phyloP scores from a whole-genome alignment of 2,329 filamentous ascomycete species.

The Fusarium irregulare region DNA sequence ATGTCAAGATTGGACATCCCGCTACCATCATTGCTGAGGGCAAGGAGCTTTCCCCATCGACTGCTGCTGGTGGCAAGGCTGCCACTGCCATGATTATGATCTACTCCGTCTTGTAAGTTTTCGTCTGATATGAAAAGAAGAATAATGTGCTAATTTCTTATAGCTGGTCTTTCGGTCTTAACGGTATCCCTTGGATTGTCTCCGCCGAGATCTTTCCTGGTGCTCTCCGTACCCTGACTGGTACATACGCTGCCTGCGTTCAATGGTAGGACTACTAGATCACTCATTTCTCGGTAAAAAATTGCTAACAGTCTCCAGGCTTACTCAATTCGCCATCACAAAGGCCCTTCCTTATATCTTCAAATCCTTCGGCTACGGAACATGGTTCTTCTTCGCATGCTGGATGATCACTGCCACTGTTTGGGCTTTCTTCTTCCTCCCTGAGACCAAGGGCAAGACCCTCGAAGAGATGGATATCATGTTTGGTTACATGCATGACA shows the following conservation, averaged over 20 bases:
- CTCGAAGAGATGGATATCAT: conserved; percentile 63
- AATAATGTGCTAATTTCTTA: not conserved
- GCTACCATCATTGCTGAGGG: conserved; percentile 58
- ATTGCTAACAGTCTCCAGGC: conserved; percentile 15
- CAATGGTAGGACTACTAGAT: conserved; percentile 49
- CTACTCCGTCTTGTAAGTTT: conserved; percentile 63
- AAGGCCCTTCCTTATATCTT: conserved; percentile 60
- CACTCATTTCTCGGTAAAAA: no score
- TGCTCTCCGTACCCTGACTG: conserved; percentile 56
- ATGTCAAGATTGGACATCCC: conserved; percentile 64
- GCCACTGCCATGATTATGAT: conserved; percentile 67
- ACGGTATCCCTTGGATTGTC: conserved; percentile 60
- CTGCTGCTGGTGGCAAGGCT: conserved; percentile 60
- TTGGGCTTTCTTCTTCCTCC: conserved; percentile 64
- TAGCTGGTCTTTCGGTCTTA: conserved; percentile 58
- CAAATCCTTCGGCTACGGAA: conserved; percentile 59
- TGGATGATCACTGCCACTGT: conserved; percentile 61
- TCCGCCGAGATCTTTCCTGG: conserved; percentile 59
- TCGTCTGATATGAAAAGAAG: no score
- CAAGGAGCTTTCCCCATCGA: conserved; percentile 55
- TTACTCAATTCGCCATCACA: conserved; percentile 57
- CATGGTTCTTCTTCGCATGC: conserved; percentile 68
- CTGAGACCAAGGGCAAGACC: conserved; percentile 66
- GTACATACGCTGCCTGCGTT: conserved; percentile 54
- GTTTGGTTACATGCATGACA: conserved; percentile 45